Percentiles rank a stretch among this genome's conserved stretches.
phyloP scores from a whole-genome alignment of 1,139 yeast species.

The Geotrichum siamense region DNA sequence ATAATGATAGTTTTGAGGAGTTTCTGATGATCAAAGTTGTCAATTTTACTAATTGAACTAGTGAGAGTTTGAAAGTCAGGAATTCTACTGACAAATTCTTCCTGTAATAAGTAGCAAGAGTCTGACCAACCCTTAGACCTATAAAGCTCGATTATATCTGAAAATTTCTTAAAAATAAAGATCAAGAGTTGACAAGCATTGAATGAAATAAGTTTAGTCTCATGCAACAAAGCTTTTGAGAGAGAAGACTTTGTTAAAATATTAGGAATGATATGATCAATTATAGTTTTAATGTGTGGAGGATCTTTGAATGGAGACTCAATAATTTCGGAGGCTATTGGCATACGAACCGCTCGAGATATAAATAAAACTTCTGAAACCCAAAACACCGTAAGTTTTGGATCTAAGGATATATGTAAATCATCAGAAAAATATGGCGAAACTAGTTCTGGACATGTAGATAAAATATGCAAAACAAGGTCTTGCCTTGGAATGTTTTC shows the following conservation, averaged over 20 bases:
- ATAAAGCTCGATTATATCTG: constrained; percentile 37
- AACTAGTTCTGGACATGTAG: constrained; percentile 58
- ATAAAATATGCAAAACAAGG: constrained; percentile 47
- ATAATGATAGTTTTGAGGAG: constrained; percentile 35
- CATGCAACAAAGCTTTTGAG: constrained; percentile 50
- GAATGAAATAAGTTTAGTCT: constrained; percentile 55
- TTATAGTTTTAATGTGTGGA: constrained; percentile 29
- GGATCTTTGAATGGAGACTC: constrained; percentile 24
- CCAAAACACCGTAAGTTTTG: constrained; percentile 74
- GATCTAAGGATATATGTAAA: constrained; percentile 52
- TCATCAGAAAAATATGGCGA: constrained; percentile 59
- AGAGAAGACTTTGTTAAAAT: constrained; percentile 56
- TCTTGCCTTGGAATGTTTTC: constrained; percentile 59
- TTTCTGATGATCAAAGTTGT: constrained; percentile 26
- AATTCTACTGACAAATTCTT: constrained; percentile 35
- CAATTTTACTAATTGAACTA: constrained; percentile 37
- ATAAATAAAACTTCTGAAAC: constrained; percentile 62
- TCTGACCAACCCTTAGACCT: constrained; percentile 40
- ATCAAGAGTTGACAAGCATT: constrained; percentile 55
- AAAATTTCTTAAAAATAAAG: constrained; percentile 48
- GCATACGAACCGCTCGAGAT: constrained; percentile 49
- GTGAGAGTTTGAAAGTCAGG: constrained; percentile 44
- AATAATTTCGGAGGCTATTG: constrained; percentile 40
- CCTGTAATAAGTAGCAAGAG: constrained; percentile 36
- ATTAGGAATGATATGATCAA: constrained; percentile 58